Evolutionary conservation across 148 eudicot genomes (phyloP).

Genomic region (Silene conica): DNA sequence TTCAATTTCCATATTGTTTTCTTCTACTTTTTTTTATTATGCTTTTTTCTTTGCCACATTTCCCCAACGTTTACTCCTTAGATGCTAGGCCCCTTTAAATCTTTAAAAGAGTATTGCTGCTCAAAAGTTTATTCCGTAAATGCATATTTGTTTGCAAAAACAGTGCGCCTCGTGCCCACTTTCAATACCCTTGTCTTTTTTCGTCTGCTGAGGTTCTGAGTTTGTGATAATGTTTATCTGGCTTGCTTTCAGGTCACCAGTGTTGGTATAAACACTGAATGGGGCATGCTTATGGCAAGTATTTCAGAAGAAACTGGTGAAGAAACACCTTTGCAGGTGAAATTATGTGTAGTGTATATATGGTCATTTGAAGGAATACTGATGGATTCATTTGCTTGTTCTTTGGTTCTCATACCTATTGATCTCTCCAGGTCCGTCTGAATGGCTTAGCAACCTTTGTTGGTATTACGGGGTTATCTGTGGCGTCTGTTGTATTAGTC

Average conservation of each 20-base stretch:
- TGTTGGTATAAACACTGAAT: constrained; percentile 93
- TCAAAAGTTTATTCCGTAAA: too few relatives aligned
- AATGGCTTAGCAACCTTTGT: constrained; percentile 96
- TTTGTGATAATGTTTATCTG: neutral
- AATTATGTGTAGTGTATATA: neutral
- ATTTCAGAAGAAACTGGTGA: constrained; percentile 97
- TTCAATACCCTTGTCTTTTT: neutral
- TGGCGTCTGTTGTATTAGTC: constrained; percentile 61
- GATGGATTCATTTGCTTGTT: neutral
- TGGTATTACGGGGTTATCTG: constrained; percentile 74
- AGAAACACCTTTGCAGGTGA: constrained; percentile 97
- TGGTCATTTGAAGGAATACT: neutral
- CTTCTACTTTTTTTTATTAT: too few relatives aligned
- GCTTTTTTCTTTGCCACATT: too few relatives aligned
- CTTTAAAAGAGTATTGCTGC: too few relatives aligned
- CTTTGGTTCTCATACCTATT: neutral
- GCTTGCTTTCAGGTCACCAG: constrained; percentile 62
- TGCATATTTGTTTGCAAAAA: too few relatives aligned
- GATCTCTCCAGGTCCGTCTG: constrained; percentile 60
- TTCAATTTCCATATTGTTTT: too few relatives aligned
- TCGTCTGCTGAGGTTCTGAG: constrained; percentile 7
- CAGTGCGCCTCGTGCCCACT: neutral
- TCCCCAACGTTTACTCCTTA: too few relatives aligned
- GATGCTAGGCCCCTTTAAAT: too few relatives aligned
- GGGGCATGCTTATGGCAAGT: constrained; percentile 99